Evolutionary conservation across 129 eudicot species (phyloP), one percentile per base, ranked within the genome.

Genomic region (Apium graveolens): DNA sequence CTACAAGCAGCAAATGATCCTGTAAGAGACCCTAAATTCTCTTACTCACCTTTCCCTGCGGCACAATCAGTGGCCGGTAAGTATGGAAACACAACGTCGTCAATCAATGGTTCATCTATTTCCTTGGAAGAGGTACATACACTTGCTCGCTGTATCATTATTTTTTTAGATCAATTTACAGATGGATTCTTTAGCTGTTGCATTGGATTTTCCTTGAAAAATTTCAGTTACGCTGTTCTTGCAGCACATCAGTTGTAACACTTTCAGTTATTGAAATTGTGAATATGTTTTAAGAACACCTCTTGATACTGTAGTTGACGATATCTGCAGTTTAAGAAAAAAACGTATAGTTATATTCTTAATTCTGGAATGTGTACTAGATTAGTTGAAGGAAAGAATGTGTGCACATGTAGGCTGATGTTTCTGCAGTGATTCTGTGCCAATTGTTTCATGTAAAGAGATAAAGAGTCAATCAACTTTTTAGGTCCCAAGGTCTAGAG

Each of bases 101-200:
- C 92, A 69, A 81, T 86, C 20, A 81, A 81, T 63, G 87, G 91
- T 81, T 86, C 96, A 72, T 80, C 93, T 72, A 83, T 84, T 85
- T 86, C 98, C n/a, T 75, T 91, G 89, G 80, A 90, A 16, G 98
- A 95, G 98, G 98, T 95, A 87, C 76, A 17, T 48, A 24, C 11
- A 53, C 80, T 60, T 38, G 37, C 74, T 32, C 71, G 31, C 49
- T 31, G 75, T 16, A 42, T 11, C 42, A 11, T 3, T 39, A 10
- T 26, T 29, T 3, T 27, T 62, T 12, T 26, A 27, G 35, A 62
- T 26, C 32, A 26, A 60, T 20, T 62, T 62, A 12, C 27, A 9
- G 37, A 62, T 60, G 70, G 35, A 62, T 62, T 29, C 35, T 62
- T 62, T 62, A 62, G 70, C 35, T 62, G 35, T 26, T 62, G 32